Evolutionary conservation across 169 alveolate genomes (phyloP), one percentile per base, ranked within the genome.

Genomic region (Plasmodium gaboni): DNA sequence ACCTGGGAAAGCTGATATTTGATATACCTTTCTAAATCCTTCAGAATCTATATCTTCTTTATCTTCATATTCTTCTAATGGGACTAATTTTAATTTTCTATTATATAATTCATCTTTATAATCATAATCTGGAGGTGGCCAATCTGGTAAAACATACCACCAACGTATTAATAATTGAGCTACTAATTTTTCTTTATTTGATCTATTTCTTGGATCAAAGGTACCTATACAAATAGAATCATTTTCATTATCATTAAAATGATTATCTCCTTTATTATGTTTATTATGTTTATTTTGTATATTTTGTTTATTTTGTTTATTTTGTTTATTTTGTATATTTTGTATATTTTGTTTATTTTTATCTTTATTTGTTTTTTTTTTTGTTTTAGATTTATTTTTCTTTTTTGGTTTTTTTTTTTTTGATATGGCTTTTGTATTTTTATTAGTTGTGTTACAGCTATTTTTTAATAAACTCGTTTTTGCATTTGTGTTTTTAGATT

Each of bases 131-230:
- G 94, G 95, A 19, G 98, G 97, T 5, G 99, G 99, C 99, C 99
- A 97, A 9, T 96, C 97, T 4, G 99, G 99, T 17, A 97, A 94
- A 15, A 95, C 98, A 80, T 97, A 97, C 98, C 98, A 96, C 98
- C 98, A 97, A 42, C 99, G 67, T 26, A 91, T 78, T 59, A 93
- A 90, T 42, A 93, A 70, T 26, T 93, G 96, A 1, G 96, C 94
- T 22, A 93, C 96, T 38, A 93, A 91, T 28, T 92, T 90, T 69
- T 89, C 95, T 64, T 86, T 93, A 1, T 64, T 12, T 46, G 89
- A 78, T 26, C 96, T 63, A 63, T 88, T 90, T 5, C 87, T 73
- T 5, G 96, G 96, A 63, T 93, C 94, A 60, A 93, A 93, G 10
- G 93, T 71, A 2, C 96, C 94, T 93, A 93, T 88, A 76, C 80